Base-by-base conservation (phyloP, 352 stramenopile genomes). In the Globisporangium cylindrosporum region DNA sequence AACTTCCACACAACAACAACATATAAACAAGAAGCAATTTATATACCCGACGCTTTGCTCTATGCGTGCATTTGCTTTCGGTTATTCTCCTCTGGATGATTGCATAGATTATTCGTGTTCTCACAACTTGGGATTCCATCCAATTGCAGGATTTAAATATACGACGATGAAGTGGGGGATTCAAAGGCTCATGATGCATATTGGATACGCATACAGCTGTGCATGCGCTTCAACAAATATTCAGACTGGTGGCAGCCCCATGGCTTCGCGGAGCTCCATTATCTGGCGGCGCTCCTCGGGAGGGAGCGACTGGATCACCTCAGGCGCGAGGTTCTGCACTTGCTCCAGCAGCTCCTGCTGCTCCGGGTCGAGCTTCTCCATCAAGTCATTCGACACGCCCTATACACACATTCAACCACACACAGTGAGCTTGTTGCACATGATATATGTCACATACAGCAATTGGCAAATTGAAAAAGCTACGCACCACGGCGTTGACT, bases 181-280 rank as follows among this genome's bases (percentile, higher is more conserved):
- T 6, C 18, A 3, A 51, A 9, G 5, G 18, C 43, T 12, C 7
- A 8, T 22, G 43, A 7, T 22, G 18, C 43, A 51, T 22, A 51
- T 51, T 51, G 43, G 15, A 22, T 22, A 51, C 15, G 12, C 5
- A 49, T 2, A 49, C 12, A 20, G 15, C 41, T 49, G 4, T 49
- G 12, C 41, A 49, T 49, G 15, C 41, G 4, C 41, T n/a, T 49
- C 4, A 4, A 49, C 41, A 0, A 2, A 49, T 10, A 25, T 7
- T 59, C 69, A 93, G 8, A 88, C 72, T 3, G 86, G 86, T 1
- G 86, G 84, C 0, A 94, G 73, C 12, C 83, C 82, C 84, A 92
- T 92, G 38, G 86, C 86, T 56, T 92, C 86, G 22, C 86, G 83
- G 27, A 94, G 73, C 68, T 94, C 84, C 86, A 94, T 94, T 68